A percentile compares a stretch with the other conserved stretches of the same genome.
Evolutionary conservation across 2,329 filamentous ascomycete genomes (phyloP).

Genomic region (Pseudogymnoascus sp.): DNA sequence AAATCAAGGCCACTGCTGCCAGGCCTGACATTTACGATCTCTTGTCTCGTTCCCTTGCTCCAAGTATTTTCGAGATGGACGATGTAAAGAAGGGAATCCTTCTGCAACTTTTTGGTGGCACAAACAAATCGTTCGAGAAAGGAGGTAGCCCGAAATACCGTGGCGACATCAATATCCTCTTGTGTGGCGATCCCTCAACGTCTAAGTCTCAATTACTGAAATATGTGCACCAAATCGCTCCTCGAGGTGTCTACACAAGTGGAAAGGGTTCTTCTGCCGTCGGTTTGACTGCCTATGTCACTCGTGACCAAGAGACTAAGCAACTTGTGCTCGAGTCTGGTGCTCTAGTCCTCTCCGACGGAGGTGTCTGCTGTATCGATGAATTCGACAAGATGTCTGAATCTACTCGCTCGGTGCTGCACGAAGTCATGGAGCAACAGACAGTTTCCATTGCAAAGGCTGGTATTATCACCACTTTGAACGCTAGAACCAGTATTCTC

Average conservation of each 20-base stretch:
- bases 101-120: slow-evolving; percentile 91
- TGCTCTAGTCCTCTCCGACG: slow-evolving; percentile 64
- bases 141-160: slow-evolving; percentile 91
- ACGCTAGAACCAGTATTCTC: slow-evolving; percentile 89
- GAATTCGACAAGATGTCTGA: slow-evolving; percentile 78
- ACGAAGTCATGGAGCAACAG: slow-evolving; percentile 77
- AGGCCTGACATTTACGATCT: slow-evolving; percentile 89
- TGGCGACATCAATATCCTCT: slow-evolving; percentile 93
- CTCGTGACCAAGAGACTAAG: slow-evolving; percentile 63
- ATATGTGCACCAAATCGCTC: slow-evolving; percentile 96
- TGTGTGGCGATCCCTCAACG: slow-evolving; percentile 95
- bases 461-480: slow-evolving; percentile 78
- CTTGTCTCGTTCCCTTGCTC: slow-evolving; percentile 80
- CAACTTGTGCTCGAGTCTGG: slow-evolving; percentile 69
- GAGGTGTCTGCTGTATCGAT: slow-evolving; percentile 70
- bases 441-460: slow-evolving; percentile 72
- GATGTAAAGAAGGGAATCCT: slow-evolving; percentile 98
- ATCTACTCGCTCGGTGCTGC: slow-evolving; percentile 62
- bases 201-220: slow-evolving; percentile 90
- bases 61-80: slow-evolving; percentile 95
- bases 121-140: slow-evolving; percentile 96
- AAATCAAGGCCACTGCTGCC: slow-evolving; percentile 72
- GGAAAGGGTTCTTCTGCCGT: slow-evolving; percentile 70
- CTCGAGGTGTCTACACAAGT: slow-evolving; percentile 71
- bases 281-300: slow-evolving; percentile 70